Base-by-base conservation (phyloP, 176 grass and related monocot species). In the Paspalum vaginatum region DNA sequence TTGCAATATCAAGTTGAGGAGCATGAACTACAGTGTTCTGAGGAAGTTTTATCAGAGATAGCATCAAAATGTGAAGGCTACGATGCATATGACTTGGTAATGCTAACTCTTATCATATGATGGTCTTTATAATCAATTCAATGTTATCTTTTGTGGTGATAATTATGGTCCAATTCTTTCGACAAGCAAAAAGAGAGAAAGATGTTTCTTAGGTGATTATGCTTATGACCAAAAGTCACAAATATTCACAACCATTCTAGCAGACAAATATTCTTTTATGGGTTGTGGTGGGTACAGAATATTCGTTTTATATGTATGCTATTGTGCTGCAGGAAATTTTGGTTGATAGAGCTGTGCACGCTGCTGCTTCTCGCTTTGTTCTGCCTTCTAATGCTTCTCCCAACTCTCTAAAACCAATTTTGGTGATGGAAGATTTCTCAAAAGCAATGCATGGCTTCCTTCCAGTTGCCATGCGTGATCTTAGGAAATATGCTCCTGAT, bases 61-160 rank as follows among this genome's bases (percentile, higher is more conserved):
- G 92, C 95, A 65, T 80, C 88, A 64, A 94, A 94, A 91, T 98
- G 95, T 57, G 95, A 98, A 80, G 92, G 92, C 68, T 98, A 98
- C 51, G 92, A 98, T 94, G 95, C 95, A 46, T 92, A 98, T 85
- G 92, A 98, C 88, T 86, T 98, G 91, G 92, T 94, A 91, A 62
- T 85, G 39, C 70, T 79, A 25, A 75, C 65, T 83, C 39, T 76
- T 79, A 81, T 39, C 47, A 45, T 79, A 48, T 4, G 21, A 39
- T 80, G 32, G 46, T 47, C 39, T 72, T 79, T 85, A 72, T 85
- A 9, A 9, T 53, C 3, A 62, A 62, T 42, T 62, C 25, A 40
- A 37, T 77, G 41, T 48, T 32, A 2, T 32, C 32, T 46, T 21
- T 52, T 49, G 27, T 78, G 27, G 65, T 40, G 10, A 65, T 24